Base-by-base conservation (phyloP, 805 yeast genomes). In the Cyberlindnera euphorbiae region DNA sequence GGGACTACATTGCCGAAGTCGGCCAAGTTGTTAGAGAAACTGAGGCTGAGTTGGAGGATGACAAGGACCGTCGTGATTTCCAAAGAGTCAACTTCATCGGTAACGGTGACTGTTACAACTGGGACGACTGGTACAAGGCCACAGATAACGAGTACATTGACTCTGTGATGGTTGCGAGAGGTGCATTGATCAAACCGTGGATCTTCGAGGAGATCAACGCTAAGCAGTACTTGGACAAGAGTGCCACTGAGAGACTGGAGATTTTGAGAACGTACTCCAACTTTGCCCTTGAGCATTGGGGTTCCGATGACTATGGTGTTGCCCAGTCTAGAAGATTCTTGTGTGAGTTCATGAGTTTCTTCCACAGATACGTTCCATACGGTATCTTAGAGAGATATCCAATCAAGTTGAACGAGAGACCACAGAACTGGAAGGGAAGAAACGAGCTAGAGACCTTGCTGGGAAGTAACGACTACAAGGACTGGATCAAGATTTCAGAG, bases 111-210 rank as follows among this genome's bases (percentile, higher is more conserved):
- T 76, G 87, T 31, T 89, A 70, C 65, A 81, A 86, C 14, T 77
- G 73, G 64, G 83, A 83, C 52, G 97, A 93, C 56, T 93, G 96
- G 95, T 74, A 86, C 59, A 69, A 67, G 23, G 88, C 82, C 9
- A 67, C 79, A 28, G 60, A 64, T 18, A 73, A 77, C 32, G 74
- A 74, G 21, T 82, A 83, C 16, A 79, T 90, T 39, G 98, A 93
- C 63, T 78, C 93, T 21, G 95, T 88, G 13, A 93, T 94, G 97
- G 86, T 93, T 36, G 98, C 97, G 3, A 75, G 99, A 54, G 98
- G 97, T 38, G 97, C 97, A 2, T 72, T 93, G 46, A 89, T 93
- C 58, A 93, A 93, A 63, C 99, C 99, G 24, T 93, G 99, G 99
- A 85, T 93, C 34, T 93, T 90, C 50, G 97, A 93, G 64, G 99